phyloP scores from a whole-genome alignment of 78 protist species.

The Planoprotostelium fungivorum region DNA sequence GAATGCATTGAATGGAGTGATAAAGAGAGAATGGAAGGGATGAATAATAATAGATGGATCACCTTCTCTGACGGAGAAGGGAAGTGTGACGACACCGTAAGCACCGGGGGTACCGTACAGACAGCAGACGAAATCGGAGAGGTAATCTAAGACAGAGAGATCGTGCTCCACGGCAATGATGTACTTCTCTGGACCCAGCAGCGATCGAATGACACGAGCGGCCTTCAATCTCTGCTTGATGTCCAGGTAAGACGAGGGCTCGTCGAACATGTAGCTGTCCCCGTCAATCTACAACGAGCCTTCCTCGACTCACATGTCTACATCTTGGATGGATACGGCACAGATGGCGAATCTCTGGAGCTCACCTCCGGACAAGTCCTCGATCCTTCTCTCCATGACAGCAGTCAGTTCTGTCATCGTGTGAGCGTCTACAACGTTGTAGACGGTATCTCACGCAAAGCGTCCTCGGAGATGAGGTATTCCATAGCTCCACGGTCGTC shows the following conservation, averaged over 20 bases:
- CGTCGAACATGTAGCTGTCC: slow-evolving; percentile 97
- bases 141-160: slow-evolving; percentile 97
- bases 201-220: slow-evolving; percentile 88
- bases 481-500: slow-evolving; percentile 57
- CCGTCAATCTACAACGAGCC: neutral
- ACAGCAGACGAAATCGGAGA: slow-evolving; percentile 97
- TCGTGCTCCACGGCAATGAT: slow-evolving; percentile 99
- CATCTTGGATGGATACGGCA: slow-evolving; percentile 65
- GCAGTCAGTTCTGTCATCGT: slow-evolving; percentile 82
- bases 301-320: slow-evolving; percentile 43
- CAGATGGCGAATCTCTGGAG: slow-evolving; percentile 99
- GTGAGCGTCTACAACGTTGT: too few species aligned
- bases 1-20: too few species aligned
- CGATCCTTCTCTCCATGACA: slow-evolving; percentile 77
- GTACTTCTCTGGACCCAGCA: slow-evolving; percentile 66
- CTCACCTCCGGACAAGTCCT: slow-evolving; percentile 98
- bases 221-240: slow-evolving; percentile 98
- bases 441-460: neutral
- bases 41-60: too few species aligned
- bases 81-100: slow-evolving; percentile 99
- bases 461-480: neutral
- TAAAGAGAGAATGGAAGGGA: too few species aligned
- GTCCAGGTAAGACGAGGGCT: slow-evolving; percentile 99
- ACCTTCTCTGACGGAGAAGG: slow-evolving; percentile 98
- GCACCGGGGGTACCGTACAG: slow-evolving; percentile 99